A percentile compares a stretch with the other conserved stretches of the same genome.
Evolutionary conservation across 1,284 basidiomycete genomes (phyloP).

Genomic region (Trametes versicolor): DNA sequence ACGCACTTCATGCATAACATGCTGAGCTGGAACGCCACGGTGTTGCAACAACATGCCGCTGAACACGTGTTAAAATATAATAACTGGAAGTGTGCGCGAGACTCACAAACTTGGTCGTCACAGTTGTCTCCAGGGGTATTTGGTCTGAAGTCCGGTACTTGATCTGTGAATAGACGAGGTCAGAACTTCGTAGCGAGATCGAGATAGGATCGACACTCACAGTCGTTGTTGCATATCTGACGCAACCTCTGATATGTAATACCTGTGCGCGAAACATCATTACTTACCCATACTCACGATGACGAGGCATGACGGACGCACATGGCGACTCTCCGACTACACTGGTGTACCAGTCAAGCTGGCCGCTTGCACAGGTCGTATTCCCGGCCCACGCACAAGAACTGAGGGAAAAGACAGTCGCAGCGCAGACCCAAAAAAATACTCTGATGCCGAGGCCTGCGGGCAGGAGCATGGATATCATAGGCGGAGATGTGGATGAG

Average conservation of each 20-base stretch:
- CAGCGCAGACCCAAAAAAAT: background rate
- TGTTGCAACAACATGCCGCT: conserved; percentile 36
- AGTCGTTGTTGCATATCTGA: conserved; percentile 20
- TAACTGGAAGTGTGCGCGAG: too few relatives aligned
- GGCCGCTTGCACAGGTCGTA: conserved; percentile 30
- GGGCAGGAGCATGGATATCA: too few relatives aligned
- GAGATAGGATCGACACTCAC: conserved; percentile 11
- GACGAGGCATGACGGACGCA: background rate
- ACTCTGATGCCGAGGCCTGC: too few relatives aligned
- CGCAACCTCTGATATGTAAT: conserved; percentile 22
- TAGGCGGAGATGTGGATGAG: too few relatives aligned
- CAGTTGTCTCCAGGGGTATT: conserved; percentile 32
- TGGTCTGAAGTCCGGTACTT: conserved; percentile 25
- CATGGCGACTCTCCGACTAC: conserved; percentile 34
- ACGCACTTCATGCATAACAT: conserved; percentile 36
- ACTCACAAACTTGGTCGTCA: conserved; percentile 33
- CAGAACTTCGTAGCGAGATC: background rate
- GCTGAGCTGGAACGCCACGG: conserved; percentile 32
- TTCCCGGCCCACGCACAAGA: conserved; percentile 17
- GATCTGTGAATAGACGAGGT: conserved; percentile 13
- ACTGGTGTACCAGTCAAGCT: conserved; percentile 34
- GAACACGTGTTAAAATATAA: background rate
- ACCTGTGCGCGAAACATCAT: conserved; percentile 4
- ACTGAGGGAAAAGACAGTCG: background rate
- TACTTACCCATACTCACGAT: background rate